Evolutionary conservation across 177 flowering plant species (phyloP).

Genomic region (Vitis hybrid): DNA sequence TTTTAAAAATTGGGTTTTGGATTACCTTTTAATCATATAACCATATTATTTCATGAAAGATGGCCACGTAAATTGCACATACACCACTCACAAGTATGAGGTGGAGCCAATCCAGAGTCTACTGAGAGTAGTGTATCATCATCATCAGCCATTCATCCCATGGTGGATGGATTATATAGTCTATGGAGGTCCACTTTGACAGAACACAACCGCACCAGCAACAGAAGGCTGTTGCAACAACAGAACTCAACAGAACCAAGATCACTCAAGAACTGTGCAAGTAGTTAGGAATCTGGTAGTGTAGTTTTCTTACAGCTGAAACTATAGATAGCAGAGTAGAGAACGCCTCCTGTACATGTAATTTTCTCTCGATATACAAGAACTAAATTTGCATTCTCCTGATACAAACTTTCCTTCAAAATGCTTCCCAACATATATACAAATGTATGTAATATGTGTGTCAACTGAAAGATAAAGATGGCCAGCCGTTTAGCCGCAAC

Average conservation of each 20-base stretch:
- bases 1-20: too few relatives aligned
- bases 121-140: background rate
- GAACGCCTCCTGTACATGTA: too few relatives aligned
- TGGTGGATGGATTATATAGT: background rate
- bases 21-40: too few relatives aligned
- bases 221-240: too few relatives aligned
- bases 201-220: too few relatives aligned
- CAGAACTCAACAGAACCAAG: too few relatives aligned
- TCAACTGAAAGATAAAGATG: slow-evolving; percentile 18
- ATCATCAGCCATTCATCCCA: background rate
- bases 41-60: background rate
- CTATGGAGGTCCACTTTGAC: background rate
- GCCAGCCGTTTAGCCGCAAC: slow-evolving; percentile 27
- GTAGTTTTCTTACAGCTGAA: too few relatives aligned
- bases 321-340: too few relatives aligned
- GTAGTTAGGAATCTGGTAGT: too few relatives aligned
- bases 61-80: background rate
- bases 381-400: too few relatives aligned
- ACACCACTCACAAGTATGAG: background rate
- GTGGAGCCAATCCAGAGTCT: background rate
- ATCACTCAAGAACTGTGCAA: too few relatives aligned
- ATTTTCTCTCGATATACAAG: too few relatives aligned
- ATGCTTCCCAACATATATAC: background rate
- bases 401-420: background rate
- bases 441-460: slow-evolving; percentile 1